Percentiles rank a stretch among this genome's conserved stretches.
Evolutionary conservation across 768 basidiomycete species (phyloP).

Genomic region (Russula earlei): DNA sequence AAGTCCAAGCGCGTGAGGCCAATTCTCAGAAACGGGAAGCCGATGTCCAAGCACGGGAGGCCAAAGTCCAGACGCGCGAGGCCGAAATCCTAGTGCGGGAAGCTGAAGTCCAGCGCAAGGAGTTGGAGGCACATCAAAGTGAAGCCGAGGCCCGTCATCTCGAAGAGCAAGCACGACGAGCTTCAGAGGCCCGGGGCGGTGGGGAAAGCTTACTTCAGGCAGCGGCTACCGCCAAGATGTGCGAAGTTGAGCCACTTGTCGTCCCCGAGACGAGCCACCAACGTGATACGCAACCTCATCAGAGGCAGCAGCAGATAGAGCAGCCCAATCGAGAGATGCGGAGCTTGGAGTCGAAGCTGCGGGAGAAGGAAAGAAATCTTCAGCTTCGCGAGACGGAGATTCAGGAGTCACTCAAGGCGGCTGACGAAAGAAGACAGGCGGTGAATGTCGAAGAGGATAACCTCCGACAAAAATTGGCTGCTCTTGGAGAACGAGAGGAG

Average conservation of each 20-base stretch:
- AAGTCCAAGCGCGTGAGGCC: neutral
- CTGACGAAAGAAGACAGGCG: neutral
- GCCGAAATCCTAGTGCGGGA: too few species aligned
- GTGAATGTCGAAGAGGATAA: neutral
- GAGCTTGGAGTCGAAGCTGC: slow-evolving; percentile 24
- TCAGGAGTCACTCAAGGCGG: neutral
- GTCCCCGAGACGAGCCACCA: too few species aligned
- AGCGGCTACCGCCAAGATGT: slow-evolving; percentile 21
- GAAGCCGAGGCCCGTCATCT: slow-evolving; percentile 28
- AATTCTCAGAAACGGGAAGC: too few species aligned
- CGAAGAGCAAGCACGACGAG: slow-evolving; percentile 22
- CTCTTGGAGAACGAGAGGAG: neutral
- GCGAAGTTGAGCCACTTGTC: slow-evolving; percentile 14
- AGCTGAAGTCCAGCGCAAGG: slow-evolving; percentile 21
- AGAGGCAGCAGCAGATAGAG: too few species aligned
- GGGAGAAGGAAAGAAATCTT: neutral
- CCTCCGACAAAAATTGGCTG: neutral
- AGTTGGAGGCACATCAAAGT: slow-evolving; percentile 22
- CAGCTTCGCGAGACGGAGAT: neutral
- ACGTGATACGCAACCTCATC: too few species aligned
- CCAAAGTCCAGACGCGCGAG: too few species aligned
- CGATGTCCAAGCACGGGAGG: too few species aligned
- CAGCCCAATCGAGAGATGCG: too few species aligned
- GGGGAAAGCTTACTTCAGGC: slow-evolving; percentile 18
- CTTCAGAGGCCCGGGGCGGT: too few species aligned